Base-by-base conservation (phyloP, 129 eudicot species). In the Silybum marianum region DNA sequence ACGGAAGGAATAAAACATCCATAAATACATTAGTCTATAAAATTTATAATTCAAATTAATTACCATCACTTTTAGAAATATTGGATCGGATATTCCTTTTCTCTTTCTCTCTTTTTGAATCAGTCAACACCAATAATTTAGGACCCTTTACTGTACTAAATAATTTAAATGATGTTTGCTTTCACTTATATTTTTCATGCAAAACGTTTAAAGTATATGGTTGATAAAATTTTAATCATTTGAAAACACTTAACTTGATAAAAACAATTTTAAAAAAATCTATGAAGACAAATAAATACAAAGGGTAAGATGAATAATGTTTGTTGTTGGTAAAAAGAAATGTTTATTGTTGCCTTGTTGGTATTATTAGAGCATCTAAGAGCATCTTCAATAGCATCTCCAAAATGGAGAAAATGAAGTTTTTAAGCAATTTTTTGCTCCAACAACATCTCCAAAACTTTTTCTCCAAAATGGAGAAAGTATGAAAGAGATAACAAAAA, bases 61-160 rank as follows among this genome's bases (percentile, higher is more conserved):
- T 66, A 65, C 69, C 74, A 78, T 67, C 81, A 14, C 81, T 78
- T 78, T 78, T 66, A 66, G 4, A 66, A 66, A 24, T 66, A 78
- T 65, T 67, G 44, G 6, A 58, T 18, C 2, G 9, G 23, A 58
- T 18, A 58, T 58, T 58, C 38, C 22, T 9, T 39, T 16, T 32
- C 51, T 65, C 39, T 23, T 9, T 24, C 10, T 30, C 51, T 65
- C 39, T 23, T 13, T 77, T 42, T 23, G 63, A 67, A 66, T 67
- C 81, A 67, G 40, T 66, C 81, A 67, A 65, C 74, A 78, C 81
- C 74, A 68, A 67, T 78, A 78, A 78, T 78, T 38, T 78, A 9
- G 42, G 81, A 24, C 26, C 23, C 23, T 58, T 48, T 58, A 5
- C 0, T 58, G 23, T n/a, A 5, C 66, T 14, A 58, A 54, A 16